phyloP scores from a whole-genome alignment of 371 early-diverging fungal species.

The Mucor velutinosus region DNA sequence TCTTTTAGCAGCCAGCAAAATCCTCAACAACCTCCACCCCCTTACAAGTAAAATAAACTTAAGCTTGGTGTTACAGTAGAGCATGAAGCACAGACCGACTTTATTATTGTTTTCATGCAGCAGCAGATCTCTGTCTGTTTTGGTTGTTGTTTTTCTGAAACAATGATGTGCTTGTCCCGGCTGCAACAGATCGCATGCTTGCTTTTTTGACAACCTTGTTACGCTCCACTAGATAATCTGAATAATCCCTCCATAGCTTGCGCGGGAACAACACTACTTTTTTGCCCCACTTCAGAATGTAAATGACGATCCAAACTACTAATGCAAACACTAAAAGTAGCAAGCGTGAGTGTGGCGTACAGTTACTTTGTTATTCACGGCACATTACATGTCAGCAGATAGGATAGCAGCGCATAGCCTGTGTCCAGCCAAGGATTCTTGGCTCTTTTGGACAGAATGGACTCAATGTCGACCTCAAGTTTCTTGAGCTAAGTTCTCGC shows the following conservation, averaged over 20 bases:
- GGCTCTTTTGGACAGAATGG: conserved; percentile 48
- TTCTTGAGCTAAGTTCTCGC: conserved; percentile 35
- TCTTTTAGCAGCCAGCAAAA: not conserved
- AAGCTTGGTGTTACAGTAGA: not conserved
- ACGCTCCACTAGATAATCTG: conserved; percentile 42
- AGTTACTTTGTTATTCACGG: not conserved
- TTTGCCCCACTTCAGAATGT: conserved; percentile 38
- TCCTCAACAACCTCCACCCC: not conserved
- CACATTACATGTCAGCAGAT: conserved; percentile 40
- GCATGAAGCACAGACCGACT: conserved; percentile 7
- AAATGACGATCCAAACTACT: conserved; percentile 49
- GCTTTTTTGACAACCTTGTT: conserved; percentile 23
- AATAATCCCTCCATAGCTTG: conserved; percentile 39
- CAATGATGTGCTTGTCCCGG: not conserved
- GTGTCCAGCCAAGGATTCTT: conserved; percentile 55
- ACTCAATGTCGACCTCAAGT: conserved; percentile 49
- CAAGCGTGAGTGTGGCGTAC: not conserved
- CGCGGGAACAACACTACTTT: conserved; percentile 38
- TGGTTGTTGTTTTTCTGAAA: not conserved
- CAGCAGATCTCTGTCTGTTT: conserved; percentile 2
- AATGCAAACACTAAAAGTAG: conserved; percentile 37
- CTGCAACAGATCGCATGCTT: conserved; percentile 9
- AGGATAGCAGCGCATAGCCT: conserved; percentile 49
- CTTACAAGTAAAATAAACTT: not conserved
- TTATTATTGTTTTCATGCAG: not conserved